These are phyloP conservation scores for Rosa hybrid DNA, from an alignment of 331 rosid genomes.

Conservation along the genomic window DNA sequence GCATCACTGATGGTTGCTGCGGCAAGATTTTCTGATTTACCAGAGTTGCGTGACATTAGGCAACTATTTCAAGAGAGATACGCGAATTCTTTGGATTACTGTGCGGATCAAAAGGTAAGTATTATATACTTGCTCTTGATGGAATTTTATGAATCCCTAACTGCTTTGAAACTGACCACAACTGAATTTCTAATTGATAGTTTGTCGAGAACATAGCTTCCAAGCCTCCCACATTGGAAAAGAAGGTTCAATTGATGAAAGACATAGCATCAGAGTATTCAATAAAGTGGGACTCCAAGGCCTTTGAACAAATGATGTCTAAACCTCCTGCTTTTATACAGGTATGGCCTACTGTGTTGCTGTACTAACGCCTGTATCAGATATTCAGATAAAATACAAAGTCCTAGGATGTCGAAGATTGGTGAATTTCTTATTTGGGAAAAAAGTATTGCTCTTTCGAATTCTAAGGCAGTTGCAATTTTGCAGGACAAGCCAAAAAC, in stretches of 20 bases:
- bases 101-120: conserved; percentile 67
- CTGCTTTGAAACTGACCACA: conserved; percentile 31
- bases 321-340: conserved; percentile 49
- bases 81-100: conserved; percentile 53
- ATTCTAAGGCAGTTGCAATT: conserved; percentile 16
- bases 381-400: background rate
- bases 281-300: conserved; percentile 80
- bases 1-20: conserved; percentile 84
- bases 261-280: conserved; percentile 79
- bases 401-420: background rate
- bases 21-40: conserved; percentile 93
- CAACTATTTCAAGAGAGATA: conserved; percentile 82
- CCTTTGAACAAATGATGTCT: conserved; percentile 77
- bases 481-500: conserved; percentile 63
- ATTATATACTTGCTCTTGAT: conserved; percentile 4
- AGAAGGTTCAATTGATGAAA: conserved; percentile 68
- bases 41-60: conserved; percentile 92
- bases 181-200: conserved; percentile 41
- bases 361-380: background rate
- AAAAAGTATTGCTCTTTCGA: background rate
- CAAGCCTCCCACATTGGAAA: conserved; percentile 69
- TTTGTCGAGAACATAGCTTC: conserved; percentile 71
- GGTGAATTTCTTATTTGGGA: background rate
- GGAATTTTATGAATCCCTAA: conserved; percentile 16
- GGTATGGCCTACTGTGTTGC: conserved; percentile 43